A percentile compares a stretch with the other conserved stretches of the same genome.
These are phyloP conservation scores for Fusarium sterilihyphosum DNA, from an alignment of 2,329 filamentous ascomycete genomes.

Conservation along the genomic window DNA sequence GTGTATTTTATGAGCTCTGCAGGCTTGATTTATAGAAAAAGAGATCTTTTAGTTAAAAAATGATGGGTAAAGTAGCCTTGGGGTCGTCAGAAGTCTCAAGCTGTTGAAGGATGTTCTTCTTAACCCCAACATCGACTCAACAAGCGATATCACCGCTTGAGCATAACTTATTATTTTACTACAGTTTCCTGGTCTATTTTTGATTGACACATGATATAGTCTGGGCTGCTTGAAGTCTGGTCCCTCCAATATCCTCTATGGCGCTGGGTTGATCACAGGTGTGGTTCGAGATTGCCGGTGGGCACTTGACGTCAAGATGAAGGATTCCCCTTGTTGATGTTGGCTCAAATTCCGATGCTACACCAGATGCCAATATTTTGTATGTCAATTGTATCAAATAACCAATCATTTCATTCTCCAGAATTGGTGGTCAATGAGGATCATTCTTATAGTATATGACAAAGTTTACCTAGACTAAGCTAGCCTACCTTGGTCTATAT, in stretches of 20 bases:
- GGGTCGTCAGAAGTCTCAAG: background rate
- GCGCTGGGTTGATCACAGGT: background rate
- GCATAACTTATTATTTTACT: no score
- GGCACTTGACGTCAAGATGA: background rate
- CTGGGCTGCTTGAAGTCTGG: background rate
- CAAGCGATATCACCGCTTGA: background rate
- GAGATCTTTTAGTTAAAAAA: background rate
- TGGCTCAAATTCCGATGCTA: background rate
- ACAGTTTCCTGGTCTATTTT: rapidly evolving
- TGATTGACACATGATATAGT: background rate
- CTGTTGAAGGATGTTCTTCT: background rate
- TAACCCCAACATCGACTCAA: background rate
- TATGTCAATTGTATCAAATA: background rate
- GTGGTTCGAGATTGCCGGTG: background rate
- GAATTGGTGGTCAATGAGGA: background rate
- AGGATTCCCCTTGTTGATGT: background rate
- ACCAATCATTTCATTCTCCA: background rate
- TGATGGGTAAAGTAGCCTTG: background rate
- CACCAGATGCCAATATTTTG: no score
- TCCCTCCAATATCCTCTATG: background rate
- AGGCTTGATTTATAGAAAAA: background rate
- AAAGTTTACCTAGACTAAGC: background rate
- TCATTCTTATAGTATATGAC: background rate
- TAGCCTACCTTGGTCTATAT: background rate
- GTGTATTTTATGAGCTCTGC: background rate